Percentiles rank a stretch among this genome's conserved stretches.
These are phyloP conservation scores for Parietichytrium sp. DNA, from an alignment of 108 stramenopile genomes.

Conservation along the genomic window DNA sequence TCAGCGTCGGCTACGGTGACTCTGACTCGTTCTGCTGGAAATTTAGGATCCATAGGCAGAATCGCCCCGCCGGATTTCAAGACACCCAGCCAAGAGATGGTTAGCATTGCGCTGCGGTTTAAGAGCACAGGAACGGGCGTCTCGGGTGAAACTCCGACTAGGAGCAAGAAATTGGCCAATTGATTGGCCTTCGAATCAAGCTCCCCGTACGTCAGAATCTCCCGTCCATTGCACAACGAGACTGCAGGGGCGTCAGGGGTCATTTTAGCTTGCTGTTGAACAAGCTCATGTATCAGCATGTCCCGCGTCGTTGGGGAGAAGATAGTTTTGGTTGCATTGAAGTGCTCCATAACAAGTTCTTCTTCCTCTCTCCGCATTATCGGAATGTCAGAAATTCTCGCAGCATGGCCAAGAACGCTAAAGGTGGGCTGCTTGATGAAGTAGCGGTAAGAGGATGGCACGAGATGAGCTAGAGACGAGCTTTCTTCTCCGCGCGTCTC, in stretches of 20 bases:
- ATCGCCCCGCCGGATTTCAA: not conserved
- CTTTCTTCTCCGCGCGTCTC: no score
- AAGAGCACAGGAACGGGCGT: constrained; percentile 3
- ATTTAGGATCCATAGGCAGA: not conserved
- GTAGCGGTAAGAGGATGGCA: no score
- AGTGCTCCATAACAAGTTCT: not conserved
- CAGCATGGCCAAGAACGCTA: no score
- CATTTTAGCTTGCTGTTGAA: not conserved
- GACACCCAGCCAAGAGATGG: constrained; percentile 21
- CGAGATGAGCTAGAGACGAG: no score
- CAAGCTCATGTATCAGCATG: not conserved
- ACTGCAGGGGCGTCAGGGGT: constrained; percentile 4
- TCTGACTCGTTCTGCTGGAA: not conserved
- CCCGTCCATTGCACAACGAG: not conserved
- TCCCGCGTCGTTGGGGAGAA: not conserved
- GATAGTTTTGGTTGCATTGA: not conserved
- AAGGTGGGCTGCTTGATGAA: no score
- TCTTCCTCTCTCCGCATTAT: not conserved
- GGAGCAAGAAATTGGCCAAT: not conserved
- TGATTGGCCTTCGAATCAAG: constrained; percentile 14
- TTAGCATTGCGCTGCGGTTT: not conserved
- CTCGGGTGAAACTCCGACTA: not conserved
- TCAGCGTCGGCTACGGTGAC: constrained; percentile 4
- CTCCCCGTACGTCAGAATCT: constrained; percentile 1
- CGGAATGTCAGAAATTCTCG: constrained; percentile 26